Evolutionary conservation across 2,329 filamentous ascomycete genomes (phyloP).

Genomic region (Ustilaginoidea virens): DNA sequence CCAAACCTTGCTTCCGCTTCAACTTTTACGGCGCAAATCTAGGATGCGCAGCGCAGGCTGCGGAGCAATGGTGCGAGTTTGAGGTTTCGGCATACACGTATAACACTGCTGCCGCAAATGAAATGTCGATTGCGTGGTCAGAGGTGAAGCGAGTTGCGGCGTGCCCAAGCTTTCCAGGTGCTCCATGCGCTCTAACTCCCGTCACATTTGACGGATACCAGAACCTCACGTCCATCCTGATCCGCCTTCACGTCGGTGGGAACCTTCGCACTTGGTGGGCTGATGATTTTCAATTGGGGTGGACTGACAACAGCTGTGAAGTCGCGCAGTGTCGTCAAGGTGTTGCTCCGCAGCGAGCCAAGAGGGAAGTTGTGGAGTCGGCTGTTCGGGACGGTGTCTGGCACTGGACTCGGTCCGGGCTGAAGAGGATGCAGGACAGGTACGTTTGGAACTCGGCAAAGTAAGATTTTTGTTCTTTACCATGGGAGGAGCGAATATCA

Average conservation of each 20-base stretch:
- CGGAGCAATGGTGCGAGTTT: slow-evolving; percentile 24
- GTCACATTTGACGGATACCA: slow-evolving; percentile 22
- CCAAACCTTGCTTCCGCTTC: slow-evolving; percentile 22
- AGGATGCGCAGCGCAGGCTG: slow-evolving; percentile 20
- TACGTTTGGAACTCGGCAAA: slow-evolving; percentile 15
- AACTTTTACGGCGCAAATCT: slow-evolving; percentile 23
- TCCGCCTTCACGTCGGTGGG: slow-evolving; percentile 21
- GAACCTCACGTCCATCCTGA: slow-evolving; percentile 22
- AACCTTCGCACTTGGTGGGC: slow-evolving; percentile 25
- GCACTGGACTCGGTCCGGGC: slow-evolving; percentile 17
- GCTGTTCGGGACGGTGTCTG: slow-evolving; percentile 18
- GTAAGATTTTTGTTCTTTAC: too few species aligned
- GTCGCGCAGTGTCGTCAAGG: slow-evolving; percentile 20
- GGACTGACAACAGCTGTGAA: slow-evolving; percentile 25
- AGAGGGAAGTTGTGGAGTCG: slow-evolving; percentile 16
- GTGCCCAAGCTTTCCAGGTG: slow-evolving; percentile 49
- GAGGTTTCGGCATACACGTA: slow-evolving; percentile 25
- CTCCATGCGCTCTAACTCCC: slow-evolving; percentile 22
- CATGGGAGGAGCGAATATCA: slow-evolving; percentile 5
- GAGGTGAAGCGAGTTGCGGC: slow-evolving; percentile 22
- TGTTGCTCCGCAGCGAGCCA: slow-evolving; percentile 12
- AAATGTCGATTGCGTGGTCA: slow-evolving; percentile 23
- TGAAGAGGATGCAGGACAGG: slow-evolving; percentile 17
- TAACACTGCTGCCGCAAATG: slow-evolving; percentile 15
- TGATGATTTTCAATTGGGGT: slow-evolving; percentile 24